Evolutionary conservation across 352 stramenopile species (phyloP), one percentile per base, ranked within the genome.

Genomic region (Globisporangium recalcitrans): DNA sequence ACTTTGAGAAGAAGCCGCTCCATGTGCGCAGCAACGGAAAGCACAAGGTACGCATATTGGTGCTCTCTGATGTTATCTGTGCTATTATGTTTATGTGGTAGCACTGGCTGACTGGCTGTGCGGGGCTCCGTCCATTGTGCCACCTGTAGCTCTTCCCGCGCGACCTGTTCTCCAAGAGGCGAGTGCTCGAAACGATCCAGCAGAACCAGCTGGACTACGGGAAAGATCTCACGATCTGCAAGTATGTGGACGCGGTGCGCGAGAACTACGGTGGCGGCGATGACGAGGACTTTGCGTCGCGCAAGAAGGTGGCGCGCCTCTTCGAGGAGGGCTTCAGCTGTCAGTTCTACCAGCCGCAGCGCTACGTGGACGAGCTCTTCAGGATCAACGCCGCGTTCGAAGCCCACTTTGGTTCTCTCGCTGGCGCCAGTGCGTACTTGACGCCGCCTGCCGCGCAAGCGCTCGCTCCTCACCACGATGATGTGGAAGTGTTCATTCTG

Each of bases 321-420:
- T 68, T 95, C 19, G 76, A 90, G 34, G 72, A 70, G 34, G 74
- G 78, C 26, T 96, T 85, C 68, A 96, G 85, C 65, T 92, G 85
- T 68, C 87, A 96, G 65, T 96, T 96, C 62, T 96, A 91, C 64
- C 87, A 96, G 58, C 87, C 87, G 11, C 87, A 96, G 68, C 87
- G 87, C 46, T 91, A 93, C 60, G 72, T 81, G 5, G 83, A 94
- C 60, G 75, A 76, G 24, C 72, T 96, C 27, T 92, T 78, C 64
- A 58, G 69, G 29, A 68, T 94, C 53, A 94, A 93, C 58, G 70
- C 81, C n/a, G 80, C 85, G 6, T 91, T 95, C 61, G 87, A 95
- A 62, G 63, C 80, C 44, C 59, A 73, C 48, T 95, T 93, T 63
- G 87, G 87, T 26, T 84, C 78, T 46, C 72, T 95, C 13, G 85